A percentile compares a stretch with the other conserved stretches of the same genome.
phyloP scores from a whole-genome alignment of 164 flowering plant genomes.

The Macadamia tetraphylla region DNA sequence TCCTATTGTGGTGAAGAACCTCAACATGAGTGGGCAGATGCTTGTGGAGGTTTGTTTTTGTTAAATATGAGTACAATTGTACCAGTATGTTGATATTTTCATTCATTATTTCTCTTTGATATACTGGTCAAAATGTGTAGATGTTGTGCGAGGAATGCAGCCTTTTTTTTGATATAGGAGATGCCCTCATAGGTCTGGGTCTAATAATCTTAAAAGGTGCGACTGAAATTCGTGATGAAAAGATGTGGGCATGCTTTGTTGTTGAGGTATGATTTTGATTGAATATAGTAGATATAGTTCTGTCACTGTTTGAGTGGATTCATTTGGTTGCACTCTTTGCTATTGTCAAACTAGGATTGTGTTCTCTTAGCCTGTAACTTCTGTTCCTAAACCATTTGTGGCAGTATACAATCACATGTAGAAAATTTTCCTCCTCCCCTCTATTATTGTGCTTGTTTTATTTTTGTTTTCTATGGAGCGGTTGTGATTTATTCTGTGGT shows the following conservation, averaged over 20 bases:
- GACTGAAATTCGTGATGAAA: constrained; percentile 54
- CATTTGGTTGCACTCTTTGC: too few relatives aligned
- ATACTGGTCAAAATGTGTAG: constrained; percentile 28
- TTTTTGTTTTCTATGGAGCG: too few relatives aligned
- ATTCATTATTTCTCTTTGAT: background rate
- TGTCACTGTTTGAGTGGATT: background rate
- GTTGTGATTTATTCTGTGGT: background rate
- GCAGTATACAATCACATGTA: background rate
- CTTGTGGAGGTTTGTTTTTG: constrained; percentile 57
- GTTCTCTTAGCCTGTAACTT: too few relatives aligned
- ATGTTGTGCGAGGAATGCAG: constrained; percentile 74
- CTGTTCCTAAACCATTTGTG: background rate
- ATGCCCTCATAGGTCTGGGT: constrained; percentile 66
- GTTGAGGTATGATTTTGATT: constrained; percentile 55
- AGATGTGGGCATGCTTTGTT: constrained; percentile 71
- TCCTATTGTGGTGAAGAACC: constrained; percentile 66
- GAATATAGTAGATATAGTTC: background rate
- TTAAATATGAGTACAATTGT: background rate
- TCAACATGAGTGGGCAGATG: constrained; percentile 67
- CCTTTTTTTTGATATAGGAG: constrained; percentile 73
- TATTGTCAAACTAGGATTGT: too few relatives aligned
- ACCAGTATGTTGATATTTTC: background rate
- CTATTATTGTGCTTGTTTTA: too few relatives aligned
- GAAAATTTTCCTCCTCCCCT: too few relatives aligned
- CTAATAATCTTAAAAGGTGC: constrained; percentile 63